A percentile compares a stretch with the other conserved stretches of the same genome.
phyloP scores from a whole-genome alignment of 2,329 filamentous ascomycete species.

The Trichocomaceae sp. region DNA sequence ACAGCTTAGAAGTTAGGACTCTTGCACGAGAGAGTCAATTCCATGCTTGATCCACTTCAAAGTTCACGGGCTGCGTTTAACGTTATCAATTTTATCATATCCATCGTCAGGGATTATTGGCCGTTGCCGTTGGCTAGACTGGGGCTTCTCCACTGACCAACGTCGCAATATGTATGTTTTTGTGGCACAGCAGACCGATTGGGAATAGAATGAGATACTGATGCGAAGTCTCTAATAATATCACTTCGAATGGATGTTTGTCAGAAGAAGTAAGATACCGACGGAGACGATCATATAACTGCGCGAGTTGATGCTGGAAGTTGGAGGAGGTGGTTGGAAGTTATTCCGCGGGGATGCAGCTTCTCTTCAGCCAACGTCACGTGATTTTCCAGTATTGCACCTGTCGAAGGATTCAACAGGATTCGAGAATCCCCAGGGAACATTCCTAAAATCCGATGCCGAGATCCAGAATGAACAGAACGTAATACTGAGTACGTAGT shows the following conservation, averaged over 20 bases:
- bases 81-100: not conserved
- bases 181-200: conserved; percentile 1
- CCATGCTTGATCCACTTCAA: not conserved
- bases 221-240: not conserved
- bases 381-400: not conserved
- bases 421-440: not conserved
- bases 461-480: not conserved
- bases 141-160: not conserved
- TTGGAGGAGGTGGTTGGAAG: not conserved
- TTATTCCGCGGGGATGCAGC: not conserved
- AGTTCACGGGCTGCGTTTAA: no score
- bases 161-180: not conserved
- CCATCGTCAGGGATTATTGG: not conserved
- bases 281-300: not conserved
- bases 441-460: not conserved
- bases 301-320: not conserved
- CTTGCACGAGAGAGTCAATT: not conserved
- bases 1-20: not conserved
- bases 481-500: no score
- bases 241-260: not conserved
- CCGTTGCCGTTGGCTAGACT: not conserved
- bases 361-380: not conserved
- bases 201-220: not conserved
- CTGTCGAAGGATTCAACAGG: not conserved
- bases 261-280: not conserved